Evolutionary conservation across 805 yeast species (phyloP), one percentile per base, ranked within the genome.

Genomic region (Dipodascus geniculatus): DNA sequence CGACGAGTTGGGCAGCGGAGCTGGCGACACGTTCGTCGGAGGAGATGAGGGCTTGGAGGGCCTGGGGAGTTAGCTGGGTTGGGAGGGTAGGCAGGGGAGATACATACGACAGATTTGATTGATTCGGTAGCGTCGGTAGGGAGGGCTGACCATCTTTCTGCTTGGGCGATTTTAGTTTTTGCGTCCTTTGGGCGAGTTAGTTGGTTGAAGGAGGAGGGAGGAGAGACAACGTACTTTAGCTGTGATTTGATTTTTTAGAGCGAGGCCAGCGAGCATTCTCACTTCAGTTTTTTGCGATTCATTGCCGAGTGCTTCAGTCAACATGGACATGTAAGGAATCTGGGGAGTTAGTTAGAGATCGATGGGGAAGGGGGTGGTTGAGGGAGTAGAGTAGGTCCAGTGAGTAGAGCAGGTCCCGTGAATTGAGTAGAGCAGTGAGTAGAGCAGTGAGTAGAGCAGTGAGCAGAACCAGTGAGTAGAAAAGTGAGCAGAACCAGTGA

Each of bases 1-100:
- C 96, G 51, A 93, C 91, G 59, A 91, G 75, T 73, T 91, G 97
- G 22, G 99, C 96, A 23, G 91, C 84, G 24, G 96, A 78, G 55
- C 82, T 81, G 31, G 95, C 93, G 54, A 91, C 96, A 63, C 87
- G 79, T 58, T 80, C 85, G 61, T 81, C 80, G n/a, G 72, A 66
- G 17, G 86, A 75, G 54, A 83, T 67, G 54, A 93, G 77, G 2
- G 90, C 79, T 48, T 71, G 70, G 51, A 91, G 68, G 0, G 88
- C 77, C 49, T 47, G 60, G 57, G n/a, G 17, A 17, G 52, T 49
- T 23, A 48, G 48, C 20, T 17, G 11, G n/a, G 19, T 33, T 17
- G 33, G 60, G 56, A 22, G 17, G 17, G 52, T 8, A 2, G 20
- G 48, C 16, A 6, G 9, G 19, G 8, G 17, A 3, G 17, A n/a